A percentile compares a stretch with the other conserved stretches of the same genome.
phyloP scores from a whole-genome alignment of 371 early-diverging fungal species.

The Smittium culicis region DNA sequence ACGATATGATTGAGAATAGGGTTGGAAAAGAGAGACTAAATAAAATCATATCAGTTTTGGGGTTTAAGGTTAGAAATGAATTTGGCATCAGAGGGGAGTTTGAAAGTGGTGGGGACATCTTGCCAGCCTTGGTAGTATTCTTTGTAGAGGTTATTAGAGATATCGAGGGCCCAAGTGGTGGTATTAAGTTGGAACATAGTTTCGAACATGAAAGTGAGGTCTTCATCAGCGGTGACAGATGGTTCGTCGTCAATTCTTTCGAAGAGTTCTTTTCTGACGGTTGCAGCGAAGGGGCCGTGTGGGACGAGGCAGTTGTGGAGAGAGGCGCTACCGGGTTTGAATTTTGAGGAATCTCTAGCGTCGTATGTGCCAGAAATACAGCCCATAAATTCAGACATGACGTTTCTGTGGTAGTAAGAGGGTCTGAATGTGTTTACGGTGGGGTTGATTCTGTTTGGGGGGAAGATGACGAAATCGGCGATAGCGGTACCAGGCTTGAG shows the following conservation, averaged over 20 bases:
- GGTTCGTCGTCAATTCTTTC: conserved; percentile 39
- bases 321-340: conserved; percentile 86
- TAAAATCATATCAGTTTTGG: background rate
- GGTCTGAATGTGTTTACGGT: conserved; percentile 86
- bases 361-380: conserved; percentile 83
- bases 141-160: conserved; percentile 52
- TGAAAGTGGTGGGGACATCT: conserved; percentile 28
- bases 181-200: conserved; percentile 62
- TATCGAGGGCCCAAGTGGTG: conserved; percentile 70
- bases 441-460: conserved; percentile 93
- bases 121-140: conserved; percentile 70
- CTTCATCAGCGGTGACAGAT: conserved; percentile 59
- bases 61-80: background rate
- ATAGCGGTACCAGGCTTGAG: conserved; percentile 76
- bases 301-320: conserved; percentile 77
- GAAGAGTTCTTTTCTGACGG: conserved; percentile 50
- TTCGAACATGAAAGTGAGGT: conserved; percentile 95
- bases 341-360: conserved; percentile 73
- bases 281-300: conserved; percentile 84
- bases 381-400: conserved; percentile 95
- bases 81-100: background rate
- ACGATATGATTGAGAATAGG: no score
- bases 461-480: conserved; percentile 94
- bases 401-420: conserved; percentile 91
- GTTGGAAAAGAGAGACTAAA: no score